Base-by-base conservation (phyloP, 2,329 filamentous ascomycete genomes). In the Ophiocordyceps camponoti-rufipedis region DNA sequence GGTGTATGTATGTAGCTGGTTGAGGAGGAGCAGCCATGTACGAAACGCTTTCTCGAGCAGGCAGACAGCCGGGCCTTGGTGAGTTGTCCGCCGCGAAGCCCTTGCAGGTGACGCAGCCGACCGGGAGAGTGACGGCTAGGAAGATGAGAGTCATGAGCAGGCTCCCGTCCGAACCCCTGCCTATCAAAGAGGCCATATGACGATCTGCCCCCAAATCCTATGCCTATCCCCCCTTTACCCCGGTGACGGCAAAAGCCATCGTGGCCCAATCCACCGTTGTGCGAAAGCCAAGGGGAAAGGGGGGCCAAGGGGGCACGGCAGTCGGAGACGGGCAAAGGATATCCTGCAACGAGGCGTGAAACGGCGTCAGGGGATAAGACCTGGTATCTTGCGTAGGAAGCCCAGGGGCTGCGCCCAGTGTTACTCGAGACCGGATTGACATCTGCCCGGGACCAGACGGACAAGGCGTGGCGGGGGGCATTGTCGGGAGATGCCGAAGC, bases 281-380 rank as follows among this genome's bases (percentile, higher is more conserved):
- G 11, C 19, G 39, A 19, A 18, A 18, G 23, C 23, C 23, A 23
- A 23, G 23, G 23, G 23, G 23, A 23, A 23, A 23, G 23, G 23
- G 23, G 23, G 23, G 23, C 23, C 23, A 23, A 3, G 39, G 19
- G 39, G 16, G 5, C 39, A 41, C 29, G 31, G 44, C 10, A 41
- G 38, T 28, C 38, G 29, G 44, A 35, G 38, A 29, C n/a, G 23
- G 40, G 18, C n/a, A 28, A 39, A 12, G 19, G 4, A 14, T 13
- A 42, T 46, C 43, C 47, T 50, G 48, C 49, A 49, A 48, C 49
- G 45, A 48, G 48, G 44, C 44, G 45, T 51, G 49, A 53, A 52
- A 53, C 48, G 33, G 31, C 28, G 23, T 43, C 45, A 49, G 46
- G 47, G 39, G 33, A 35, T 46, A 41, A 35, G 35, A 44, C 31